Conservation (phyloP, 345 rosid species). For the Lumnitzera littorea region DNA sequence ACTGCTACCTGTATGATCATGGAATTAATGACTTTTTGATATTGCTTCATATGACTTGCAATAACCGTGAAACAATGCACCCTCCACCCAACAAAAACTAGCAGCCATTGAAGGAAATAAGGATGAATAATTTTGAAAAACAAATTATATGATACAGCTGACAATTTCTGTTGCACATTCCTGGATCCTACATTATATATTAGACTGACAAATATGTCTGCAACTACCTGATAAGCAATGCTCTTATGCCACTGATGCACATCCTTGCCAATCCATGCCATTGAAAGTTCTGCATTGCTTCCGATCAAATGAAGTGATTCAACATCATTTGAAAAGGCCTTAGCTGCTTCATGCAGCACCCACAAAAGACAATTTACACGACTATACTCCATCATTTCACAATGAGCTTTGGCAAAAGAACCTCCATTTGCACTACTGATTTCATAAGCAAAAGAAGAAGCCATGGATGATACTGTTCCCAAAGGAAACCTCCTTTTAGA, state of each 20-base stretch:
- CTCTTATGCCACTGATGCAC: conserved; percentile 58
- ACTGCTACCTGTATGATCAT: conserved; percentile 51
- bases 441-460: conserved; percentile 20
- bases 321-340: conserved; percentile 43
- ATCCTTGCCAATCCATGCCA: conserved; percentile 72
- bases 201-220: neutral
- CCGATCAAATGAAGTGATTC: conserved; percentile 43
- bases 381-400: conserved; percentile 25
- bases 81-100: conserved; percentile 11
- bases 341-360: conserved; percentile 57
- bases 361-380: conserved; percentile 50
- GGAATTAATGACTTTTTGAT: conserved; percentile 18
- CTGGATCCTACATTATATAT: neutral
- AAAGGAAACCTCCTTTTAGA: conserved; percentile 16
- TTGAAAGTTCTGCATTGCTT: conserved; percentile 40
- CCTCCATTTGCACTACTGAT: conserved; percentile 17
- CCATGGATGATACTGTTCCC: conserved; percentile 23
- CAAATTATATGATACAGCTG: neutral
- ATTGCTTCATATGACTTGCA: conserved; percentile 14
- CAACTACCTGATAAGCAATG: conserved; percentile 39
- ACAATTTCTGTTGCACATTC: neutral
- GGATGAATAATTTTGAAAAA: neutral
- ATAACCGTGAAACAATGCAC: conserved; percentile 12
- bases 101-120: neutral
- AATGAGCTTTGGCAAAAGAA: conserved; percentile 13